Evolutionary conservation across 192 early-diverging fungal species (phyloP), one percentile per base, ranked within the genome.

Genomic region (Backusella psychrophila): DNA sequence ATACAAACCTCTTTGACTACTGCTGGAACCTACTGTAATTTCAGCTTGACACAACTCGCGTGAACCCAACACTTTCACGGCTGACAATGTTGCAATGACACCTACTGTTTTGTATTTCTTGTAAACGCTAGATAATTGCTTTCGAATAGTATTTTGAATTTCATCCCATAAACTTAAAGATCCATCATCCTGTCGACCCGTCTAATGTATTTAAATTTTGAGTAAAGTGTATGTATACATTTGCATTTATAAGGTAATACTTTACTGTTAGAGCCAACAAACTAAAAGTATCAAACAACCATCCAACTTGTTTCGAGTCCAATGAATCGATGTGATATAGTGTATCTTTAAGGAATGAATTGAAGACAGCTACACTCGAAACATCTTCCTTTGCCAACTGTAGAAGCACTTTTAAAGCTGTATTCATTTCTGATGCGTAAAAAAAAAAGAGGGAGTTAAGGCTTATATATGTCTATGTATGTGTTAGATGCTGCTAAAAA

Each of bases 241-340:
- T 17, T n/a, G 2, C 35, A n/a, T 23, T 9, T n/a, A 36, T 11
- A 23, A 19, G 9, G 21, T 17, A 5, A 34, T 36, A 69, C 23
- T 29, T 53, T 80, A 87, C 88, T 82, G 84, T 86, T 17, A 85
- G 78, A 9, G 92, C 86, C 23, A 93, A 75, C 21, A 85, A 83
- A 6, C 92, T 91, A 52, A 94, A 85, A 1, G 91, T 80, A 59
- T 90, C 84, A 76, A 93, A 94, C 4, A 94, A 76, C 15, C 88
- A 73, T 53, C 92, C 86, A 70, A 92, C 85, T 46, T 93, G 91
- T 23, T 85, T 88, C 4, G 91, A 76, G 1, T 80, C 75, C 41
- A 94, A 73, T 56, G 91, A 92, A 46, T 93, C 93, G 17, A 94
- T 68, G 52, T 93, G 93, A 78, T 93, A 91, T 34, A 94, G 67